These are phyloP conservation scores for Cymbidium sinense DNA, from an alignment of 106 monocot genomes.

Conservation along the genomic window DNA sequence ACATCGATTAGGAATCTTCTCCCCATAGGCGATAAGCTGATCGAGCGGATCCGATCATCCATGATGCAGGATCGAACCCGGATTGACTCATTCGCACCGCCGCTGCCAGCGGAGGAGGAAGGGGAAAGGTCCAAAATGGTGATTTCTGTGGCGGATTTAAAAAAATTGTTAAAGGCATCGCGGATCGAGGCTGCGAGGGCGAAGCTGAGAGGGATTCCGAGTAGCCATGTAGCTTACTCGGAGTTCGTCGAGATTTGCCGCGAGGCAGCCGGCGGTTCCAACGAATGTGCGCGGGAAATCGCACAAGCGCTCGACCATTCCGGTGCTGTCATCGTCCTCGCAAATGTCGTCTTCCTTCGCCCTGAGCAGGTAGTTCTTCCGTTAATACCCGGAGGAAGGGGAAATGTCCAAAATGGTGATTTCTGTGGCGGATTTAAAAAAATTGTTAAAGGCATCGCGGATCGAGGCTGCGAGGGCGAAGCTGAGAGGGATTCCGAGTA, in stretches of 20 bases:
- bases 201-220: constrained; percentile 27
- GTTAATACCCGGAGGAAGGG: neutral
- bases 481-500: constrained; percentile 30
- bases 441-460: constrained; percentile 38
- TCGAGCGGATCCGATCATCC: constrained; percentile 1
- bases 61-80: neutral
- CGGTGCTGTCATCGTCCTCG: constrained; percentile 50
- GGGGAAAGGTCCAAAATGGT: neutral
- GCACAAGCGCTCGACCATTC: constrained; percentile 45
- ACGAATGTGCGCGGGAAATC: constrained; percentile 20
- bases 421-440: constrained; percentile 40
- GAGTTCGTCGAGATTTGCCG: constrained; percentile 53
- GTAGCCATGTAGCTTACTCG: constrained; percentile 31
- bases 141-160: constrained; percentile 38
- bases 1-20: neutral
- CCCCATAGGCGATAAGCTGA: neutral
- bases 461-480: constrained; percentile 44
- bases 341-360: constrained; percentile 47
- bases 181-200: constrained; percentile 43
- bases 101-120: neutral
- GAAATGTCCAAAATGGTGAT: constrained; percentile 10
- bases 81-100: neutral
- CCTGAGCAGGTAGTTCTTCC: constrained; percentile 42
- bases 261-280: constrained; percentile 25
- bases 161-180: constrained; percentile 45